A percentile compares a stretch with the other conserved stretches of the same genome.
These are phyloP conservation scores for Oxyria digyna DNA, from an alignment of 148 eudicot genomes.

Conservation along the genomic window DNA sequence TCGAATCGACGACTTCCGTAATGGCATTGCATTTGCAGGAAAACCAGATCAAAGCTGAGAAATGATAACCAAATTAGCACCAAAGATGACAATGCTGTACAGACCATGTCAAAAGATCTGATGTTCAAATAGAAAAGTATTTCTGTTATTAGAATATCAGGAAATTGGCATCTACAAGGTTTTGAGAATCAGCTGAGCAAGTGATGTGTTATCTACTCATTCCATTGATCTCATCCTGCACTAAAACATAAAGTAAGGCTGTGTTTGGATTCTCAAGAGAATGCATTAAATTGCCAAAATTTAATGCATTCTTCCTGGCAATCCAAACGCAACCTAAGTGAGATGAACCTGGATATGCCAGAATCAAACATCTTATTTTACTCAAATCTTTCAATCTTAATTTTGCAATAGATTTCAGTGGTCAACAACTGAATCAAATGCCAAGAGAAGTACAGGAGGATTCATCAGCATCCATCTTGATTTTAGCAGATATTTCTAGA, in stretches of 20 bases:
- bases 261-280: too few species aligned
- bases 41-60: neutral
- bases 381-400: neutral
- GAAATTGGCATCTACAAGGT: too few species aligned
- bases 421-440: neutral
- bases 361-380: neutral
- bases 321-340: too few species aligned
- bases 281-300: too few species aligned
- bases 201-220: neutral
- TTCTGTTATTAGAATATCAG: too few species aligned
- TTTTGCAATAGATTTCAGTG: neutral
- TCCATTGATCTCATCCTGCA: neutral
- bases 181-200: neutral
- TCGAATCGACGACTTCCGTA: too few species aligned
- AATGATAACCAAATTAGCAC: neutral
- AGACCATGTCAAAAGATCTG: neutral
- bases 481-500: neutral
- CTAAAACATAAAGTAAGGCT: neutral
- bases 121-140: neutral
- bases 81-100: neutral
- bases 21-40: too few species aligned
- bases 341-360: too few species aligned
- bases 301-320: too few species aligned
- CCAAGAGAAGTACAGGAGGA: neutral
- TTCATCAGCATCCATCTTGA: neutral